Evolutionary conservation across 2,329 filamentous ascomycete genomes (phyloP).

Genomic region (Endoconidiophora polonica): DNA sequence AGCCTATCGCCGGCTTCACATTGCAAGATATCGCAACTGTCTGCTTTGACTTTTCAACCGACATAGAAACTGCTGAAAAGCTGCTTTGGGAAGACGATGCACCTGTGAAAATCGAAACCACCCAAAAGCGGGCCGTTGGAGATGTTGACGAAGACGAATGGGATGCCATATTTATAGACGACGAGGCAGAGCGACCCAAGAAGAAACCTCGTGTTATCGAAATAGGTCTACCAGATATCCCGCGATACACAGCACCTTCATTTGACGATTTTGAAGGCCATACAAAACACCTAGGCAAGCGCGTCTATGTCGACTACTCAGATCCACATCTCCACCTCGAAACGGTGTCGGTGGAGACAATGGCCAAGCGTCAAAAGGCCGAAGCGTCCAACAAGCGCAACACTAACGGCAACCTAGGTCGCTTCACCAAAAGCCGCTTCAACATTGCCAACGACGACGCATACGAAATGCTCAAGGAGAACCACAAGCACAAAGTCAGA

Average conservation of each 20-base stretch:
- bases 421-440: constrained; percentile 65
- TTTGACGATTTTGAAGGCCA: constrained; percentile 68
- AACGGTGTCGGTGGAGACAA: constrained; percentile 47
- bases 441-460: constrained; percentile 94
- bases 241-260: constrained; percentile 46
- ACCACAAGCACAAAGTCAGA: constrained; percentile 88
- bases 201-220: constrained; percentile 54
- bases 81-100: constrained; percentile 1
- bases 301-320: constrained; percentile 69
- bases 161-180: constrained; percentile 42
- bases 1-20: constrained; percentile 56
- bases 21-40: constrained; percentile 70
- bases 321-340: constrained; percentile 79
- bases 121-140: constrained; percentile 13
- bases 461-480: constrained; percentile 90
- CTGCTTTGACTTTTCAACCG: constrained; percentile 28
- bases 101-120: background rate
- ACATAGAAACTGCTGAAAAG: constrained; percentile 14
- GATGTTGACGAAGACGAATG: constrained; percentile 38
- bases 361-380: constrained; percentile 40
- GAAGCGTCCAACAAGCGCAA: constrained; percentile 46
- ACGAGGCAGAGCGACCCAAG: constrained; percentile 30
- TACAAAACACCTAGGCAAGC: constrained; percentile 57
- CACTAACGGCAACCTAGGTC: constrained; percentile 51
- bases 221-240: constrained; percentile 40